Conservation (phyloP, 805 yeast genomes). For the Yarrowia alimentaria region DNA sequence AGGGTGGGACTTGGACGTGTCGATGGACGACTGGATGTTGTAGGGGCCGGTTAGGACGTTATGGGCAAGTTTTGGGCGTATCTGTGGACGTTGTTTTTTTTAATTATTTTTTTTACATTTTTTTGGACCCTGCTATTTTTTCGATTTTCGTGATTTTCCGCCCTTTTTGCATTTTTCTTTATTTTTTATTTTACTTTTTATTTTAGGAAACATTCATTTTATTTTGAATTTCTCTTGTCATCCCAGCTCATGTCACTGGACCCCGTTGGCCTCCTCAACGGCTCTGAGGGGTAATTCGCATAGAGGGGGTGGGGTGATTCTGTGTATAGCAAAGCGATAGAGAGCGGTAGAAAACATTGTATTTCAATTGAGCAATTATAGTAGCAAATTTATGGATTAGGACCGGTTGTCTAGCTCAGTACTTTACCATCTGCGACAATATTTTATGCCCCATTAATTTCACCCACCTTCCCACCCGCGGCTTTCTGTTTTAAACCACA, state of each 20-base stretch:
- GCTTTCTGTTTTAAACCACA: too few species aligned
- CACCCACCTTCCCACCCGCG: too few species aligned
- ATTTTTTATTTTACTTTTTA: not conserved
- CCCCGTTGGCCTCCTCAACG: slow-evolving; percentile 26
- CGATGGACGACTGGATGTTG: not conserved
- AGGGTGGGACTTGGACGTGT: too few species aligned
- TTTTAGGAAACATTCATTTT: not conserved
- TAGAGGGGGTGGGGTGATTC: not conserved
- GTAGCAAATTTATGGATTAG: too few species aligned
- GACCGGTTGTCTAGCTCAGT: too few species aligned
- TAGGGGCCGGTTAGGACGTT: too few species aligned
- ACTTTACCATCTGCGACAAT: too few species aligned
- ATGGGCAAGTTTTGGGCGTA: not conserved
- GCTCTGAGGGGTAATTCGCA: slow-evolving; percentile 9
- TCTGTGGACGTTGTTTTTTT: not conserved
- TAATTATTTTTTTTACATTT: not conserved
- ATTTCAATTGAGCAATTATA: too few species aligned
- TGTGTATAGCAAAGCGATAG: too few species aligned
- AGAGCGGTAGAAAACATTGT: too few species aligned
- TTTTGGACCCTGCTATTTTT: not conserved
- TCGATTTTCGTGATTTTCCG: not conserved
- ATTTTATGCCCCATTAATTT: too few species aligned
- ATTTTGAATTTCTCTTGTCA: not conserved
- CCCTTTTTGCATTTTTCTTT: not conserved
- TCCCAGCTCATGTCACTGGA: slow-evolving; percentile 8